Conservation (phyloP, 2,329 filamentous ascomycete species). For the Xylaria sp. region DNA sequence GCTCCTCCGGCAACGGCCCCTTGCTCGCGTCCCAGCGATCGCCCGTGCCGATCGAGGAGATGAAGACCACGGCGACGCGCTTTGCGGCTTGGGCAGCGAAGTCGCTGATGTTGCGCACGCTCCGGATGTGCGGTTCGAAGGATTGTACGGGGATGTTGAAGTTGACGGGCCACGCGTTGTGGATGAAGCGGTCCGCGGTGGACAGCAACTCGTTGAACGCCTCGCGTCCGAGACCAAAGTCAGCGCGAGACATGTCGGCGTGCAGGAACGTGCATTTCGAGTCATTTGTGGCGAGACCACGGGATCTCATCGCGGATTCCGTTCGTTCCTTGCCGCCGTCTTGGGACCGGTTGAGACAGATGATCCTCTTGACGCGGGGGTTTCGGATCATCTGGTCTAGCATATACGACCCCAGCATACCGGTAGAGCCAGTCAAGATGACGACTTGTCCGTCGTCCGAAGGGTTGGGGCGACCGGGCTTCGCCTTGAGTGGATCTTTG, state of each 20-base stretch:
- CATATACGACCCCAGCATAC: constrained; percentile 55
- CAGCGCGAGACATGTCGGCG: constrained; percentile 52
- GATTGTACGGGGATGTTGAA: constrained; percentile 55
- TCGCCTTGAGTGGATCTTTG: constrained; percentile 35
- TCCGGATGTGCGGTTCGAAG: constrained; percentile 57
- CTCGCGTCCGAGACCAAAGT: constrained; percentile 53
- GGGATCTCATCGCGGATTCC: constrained; percentile 41
- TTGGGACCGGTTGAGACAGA: constrained; percentile 55
- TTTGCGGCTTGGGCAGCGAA: constrained; percentile 44
- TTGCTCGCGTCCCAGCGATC: constrained; percentile 41
- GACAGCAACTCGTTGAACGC: constrained; percentile 45
- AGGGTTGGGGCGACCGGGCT: constrained; percentile 38
- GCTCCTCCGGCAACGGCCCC: constrained; percentile 46
- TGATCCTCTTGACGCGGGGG: constrained; percentile 47
- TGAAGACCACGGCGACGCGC: constrained; percentile 48
- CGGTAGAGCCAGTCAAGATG: constrained; percentile 56
- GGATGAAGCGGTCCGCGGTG: constrained; percentile 54
- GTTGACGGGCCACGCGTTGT: constrained; percentile 63
- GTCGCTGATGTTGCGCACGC: constrained; percentile 56
- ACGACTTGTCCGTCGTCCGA: constrained; percentile 47
- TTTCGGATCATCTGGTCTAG: constrained; percentile 46
- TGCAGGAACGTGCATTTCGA: constrained; percentile 54
- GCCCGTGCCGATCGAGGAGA: constrained; percentile 51
- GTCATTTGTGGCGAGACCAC: constrained; percentile 46
- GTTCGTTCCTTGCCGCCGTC: constrained; percentile 50